Evolutionary conservation across 768 basidiomycete genomes (phyloP).

Genomic region (Mycena filopes): DNA sequence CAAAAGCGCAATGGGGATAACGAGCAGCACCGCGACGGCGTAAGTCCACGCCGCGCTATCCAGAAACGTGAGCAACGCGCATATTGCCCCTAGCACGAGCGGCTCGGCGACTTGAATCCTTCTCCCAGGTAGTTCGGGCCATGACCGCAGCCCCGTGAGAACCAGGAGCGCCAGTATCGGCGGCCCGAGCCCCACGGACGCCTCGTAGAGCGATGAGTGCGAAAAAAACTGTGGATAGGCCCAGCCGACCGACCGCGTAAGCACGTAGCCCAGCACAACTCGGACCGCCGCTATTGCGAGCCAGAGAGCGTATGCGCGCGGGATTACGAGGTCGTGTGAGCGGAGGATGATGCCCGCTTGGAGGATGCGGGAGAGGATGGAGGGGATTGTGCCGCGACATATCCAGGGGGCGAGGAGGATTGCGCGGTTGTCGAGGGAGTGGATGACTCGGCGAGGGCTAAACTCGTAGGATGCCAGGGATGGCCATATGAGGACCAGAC

Average conservation of each 20-base stretch:
- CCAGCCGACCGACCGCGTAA: conserved; percentile 47
- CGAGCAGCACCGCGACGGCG: conserved; percentile 39
- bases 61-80: conserved; percentile 37
- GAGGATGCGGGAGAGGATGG: conserved; percentile 40
- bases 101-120: conserved; percentile 25
- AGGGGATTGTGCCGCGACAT: conserved; percentile 36
- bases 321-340: conserved; percentile 31
- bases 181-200: conserved; percentile 50
- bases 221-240: conserved; percentile 49
- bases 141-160: conserved; percentile 28
- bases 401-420: conserved; percentile 52
- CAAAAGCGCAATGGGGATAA: conserved; percentile 34
- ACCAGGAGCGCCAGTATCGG: conserved; percentile 36
- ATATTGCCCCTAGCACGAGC: conserved; percentile 23
- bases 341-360: conserved; percentile 38
- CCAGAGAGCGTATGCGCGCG: conserved; percentile 41
- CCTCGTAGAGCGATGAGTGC: conserved; percentile 53
- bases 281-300: conserved; percentile 39
- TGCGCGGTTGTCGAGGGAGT: conserved; percentile 44
- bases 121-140: conserved; percentile 17
- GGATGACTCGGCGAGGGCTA: conserved; percentile 50
- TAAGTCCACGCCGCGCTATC: conserved; percentile 56
- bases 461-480: conserved; percentile 36
- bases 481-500: conserved; percentile 15
- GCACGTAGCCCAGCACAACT: conserved; percentile 37